Evolutionary conservation across 176 grass and related monocot species (phyloP).

Genomic region (barley (Hordeum vulgare)): MorexV3_pseudomolecules_assembly NC_058523.1:447755903-447756402

Average conservation of each 20-base stretch:
- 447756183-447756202: slow-evolving; percentile 87
- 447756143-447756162: slow-evolving; percentile 56
- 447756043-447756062: slow-evolving; percentile 35
- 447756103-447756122: slow-evolving; percentile 2
- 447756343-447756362: slow-evolving; percentile 73
- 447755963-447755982: background rate
- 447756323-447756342: slow-evolving; percentile 36
- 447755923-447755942: background rate
- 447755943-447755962: background rate
- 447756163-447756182: slow-evolving; percentile 86
- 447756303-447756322: slow-evolving; percentile 98
- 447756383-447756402: background rate
- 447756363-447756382: slow-evolving; percentile 59
- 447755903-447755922: background rate
- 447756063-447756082: slow-evolving; percentile 40
- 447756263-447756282: background rate
- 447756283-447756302: background rate
- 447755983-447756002: background rate
- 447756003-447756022: background rate
- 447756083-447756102: slow-evolving; percentile 24
- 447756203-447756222: slow-evolving; percentile 59
- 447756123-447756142: slow-evolving; percentile 23
- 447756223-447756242: background rate
- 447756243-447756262: background rate
- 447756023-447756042: background rate